Evolutionary conservation across 2,329 filamentous ascomycete genomes (phyloP).

Genomic region (Mollisia scopiformis): DNA sequence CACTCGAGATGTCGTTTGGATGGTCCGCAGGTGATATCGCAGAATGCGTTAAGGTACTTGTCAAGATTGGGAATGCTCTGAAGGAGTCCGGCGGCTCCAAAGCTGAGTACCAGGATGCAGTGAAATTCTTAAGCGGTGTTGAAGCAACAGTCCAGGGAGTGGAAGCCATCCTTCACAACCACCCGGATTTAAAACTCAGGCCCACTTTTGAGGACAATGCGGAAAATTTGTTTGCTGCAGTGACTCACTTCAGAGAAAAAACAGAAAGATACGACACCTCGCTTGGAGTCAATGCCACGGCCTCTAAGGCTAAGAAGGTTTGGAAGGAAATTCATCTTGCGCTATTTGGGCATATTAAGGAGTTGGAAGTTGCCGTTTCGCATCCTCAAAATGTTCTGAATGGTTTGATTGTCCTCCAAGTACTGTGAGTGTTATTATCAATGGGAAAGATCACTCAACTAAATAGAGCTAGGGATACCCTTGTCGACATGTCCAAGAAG

Average conservation of each 20-base stretch:
- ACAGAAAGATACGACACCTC: neutral
- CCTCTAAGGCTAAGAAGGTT: neutral
- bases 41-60: neutral
- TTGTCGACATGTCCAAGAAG: neutral
- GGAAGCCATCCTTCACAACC: neutral
- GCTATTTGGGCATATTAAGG: slow-evolving; percentile 1
- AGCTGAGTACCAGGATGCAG: slow-evolving; percentile 1
- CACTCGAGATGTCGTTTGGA: neutral
- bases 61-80: neutral
- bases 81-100: neutral
- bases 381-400: neutral
- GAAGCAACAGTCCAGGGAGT: neutral
- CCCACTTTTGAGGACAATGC: neutral
- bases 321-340: neutral
- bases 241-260: neutral
- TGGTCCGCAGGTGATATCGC: neutral
- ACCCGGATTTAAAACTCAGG: neutral
- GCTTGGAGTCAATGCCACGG: neutral
- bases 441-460: neutral
- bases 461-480: neutral
- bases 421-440: neutral
- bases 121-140: neutral
- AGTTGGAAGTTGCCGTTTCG: neutral
- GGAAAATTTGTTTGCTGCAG: neutral
- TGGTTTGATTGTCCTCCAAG: neutral